These are phyloP conservation scores for Lentinula detonsa DNA, from an alignment of 768 basidiomycete species.

Conservation along the genomic window DNA sequence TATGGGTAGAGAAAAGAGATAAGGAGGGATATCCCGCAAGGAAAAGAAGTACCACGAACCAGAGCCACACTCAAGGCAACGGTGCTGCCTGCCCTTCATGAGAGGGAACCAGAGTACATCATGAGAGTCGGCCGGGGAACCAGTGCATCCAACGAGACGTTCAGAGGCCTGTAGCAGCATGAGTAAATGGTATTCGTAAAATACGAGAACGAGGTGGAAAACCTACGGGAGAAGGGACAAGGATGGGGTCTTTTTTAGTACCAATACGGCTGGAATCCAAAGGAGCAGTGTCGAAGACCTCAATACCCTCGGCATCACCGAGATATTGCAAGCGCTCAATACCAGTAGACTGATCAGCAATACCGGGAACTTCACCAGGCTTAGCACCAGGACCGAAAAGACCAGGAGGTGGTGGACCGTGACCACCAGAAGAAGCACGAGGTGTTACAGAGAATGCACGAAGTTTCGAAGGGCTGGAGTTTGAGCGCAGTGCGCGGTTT, in stretches of 20 bases:
- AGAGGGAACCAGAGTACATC: slow-evolving; percentile 83
- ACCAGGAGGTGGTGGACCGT: slow-evolving; percentile 50
- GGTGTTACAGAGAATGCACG: slow-evolving; percentile 59
- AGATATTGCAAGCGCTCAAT: slow-evolving; percentile 92
- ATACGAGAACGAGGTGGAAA: background rate
- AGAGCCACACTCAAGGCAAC: slow-evolving; percentile 93
- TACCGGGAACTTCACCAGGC: slow-evolving; percentile 71
- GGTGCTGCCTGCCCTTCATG: slow-evolving; percentile 57
- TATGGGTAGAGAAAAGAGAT: slow-evolving; percentile 19
- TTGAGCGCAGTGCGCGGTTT: slow-evolving; percentile 8
- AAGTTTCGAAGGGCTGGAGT: slow-evolving; percentile 18
- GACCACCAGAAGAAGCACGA: slow-evolving; percentile 49
- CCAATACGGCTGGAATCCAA: slow-evolving; percentile 83
- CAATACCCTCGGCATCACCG: slow-evolving; percentile 81
- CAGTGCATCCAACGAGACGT: slow-evolving; percentile 92
- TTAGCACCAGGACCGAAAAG: slow-evolving; percentile 71
- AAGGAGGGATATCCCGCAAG: background rate
- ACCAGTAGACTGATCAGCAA: slow-evolving; percentile 91
- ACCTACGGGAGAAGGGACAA: slow-evolving; percentile 83
- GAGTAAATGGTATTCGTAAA: background rate
- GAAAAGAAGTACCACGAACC: slow-evolving; percentile 43
- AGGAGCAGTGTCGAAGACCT: slow-evolving; percentile 85
- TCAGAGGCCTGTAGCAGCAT: slow-evolving; percentile 52
- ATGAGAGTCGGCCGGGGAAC: slow-evolving; percentile 92
- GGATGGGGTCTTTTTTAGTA: slow-evolving; percentile 81